Conservation (phyloP, 495 filamentous ascomycete species). For the Hypoxylon lenormandii region DNA sequence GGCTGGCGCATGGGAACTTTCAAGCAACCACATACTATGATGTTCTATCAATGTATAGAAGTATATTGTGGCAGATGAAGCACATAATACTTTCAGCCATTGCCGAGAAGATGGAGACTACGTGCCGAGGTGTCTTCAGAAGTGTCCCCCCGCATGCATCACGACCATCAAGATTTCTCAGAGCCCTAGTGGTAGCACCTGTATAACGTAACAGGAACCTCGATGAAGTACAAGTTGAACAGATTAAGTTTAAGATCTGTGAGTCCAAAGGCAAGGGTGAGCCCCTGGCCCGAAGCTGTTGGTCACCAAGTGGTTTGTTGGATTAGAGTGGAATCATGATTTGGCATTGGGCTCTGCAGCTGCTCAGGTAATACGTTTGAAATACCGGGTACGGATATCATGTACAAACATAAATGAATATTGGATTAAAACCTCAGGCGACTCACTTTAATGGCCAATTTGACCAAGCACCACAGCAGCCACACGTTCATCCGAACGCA, state of each 20-base stretch:
- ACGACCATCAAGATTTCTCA: conserved; percentile 2
- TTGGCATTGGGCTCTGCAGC: not conserved
- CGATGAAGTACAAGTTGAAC: not conserved
- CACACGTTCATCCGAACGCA: conserved; percentile 6
- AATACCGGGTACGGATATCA: conserved; percentile 7
- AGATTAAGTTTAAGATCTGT: conserved; percentile 35
- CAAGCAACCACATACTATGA: not conserved
- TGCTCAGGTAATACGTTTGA: too few species aligned
- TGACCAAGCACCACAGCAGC: conserved; percentile 24
- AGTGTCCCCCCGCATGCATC: conserved; percentile 7
- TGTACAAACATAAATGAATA: conserved; percentile 1
- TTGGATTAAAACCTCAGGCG: conserved; percentile 4
- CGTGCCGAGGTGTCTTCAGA: not conserved
- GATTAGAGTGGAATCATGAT: not conserved
- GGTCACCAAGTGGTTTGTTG: not conserved
- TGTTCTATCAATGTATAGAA: not conserved
- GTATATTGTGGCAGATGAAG: not conserved
- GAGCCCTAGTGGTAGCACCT: not conserved
- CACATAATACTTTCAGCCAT: not conserved
- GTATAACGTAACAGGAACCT: conserved; percentile 1
- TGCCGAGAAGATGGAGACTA: not conserved
- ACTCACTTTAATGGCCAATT: conserved; percentile 6
- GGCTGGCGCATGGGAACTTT: conserved; percentile 3
- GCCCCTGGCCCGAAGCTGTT: conserved; percentile 4
- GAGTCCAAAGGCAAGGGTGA: conserved; percentile 15